These are phyloP conservation scores for Cryptococcus jaspeensis DNA, from an alignment of 1,284 basidiomycete genomes.

Conservation along the genomic window DNA sequence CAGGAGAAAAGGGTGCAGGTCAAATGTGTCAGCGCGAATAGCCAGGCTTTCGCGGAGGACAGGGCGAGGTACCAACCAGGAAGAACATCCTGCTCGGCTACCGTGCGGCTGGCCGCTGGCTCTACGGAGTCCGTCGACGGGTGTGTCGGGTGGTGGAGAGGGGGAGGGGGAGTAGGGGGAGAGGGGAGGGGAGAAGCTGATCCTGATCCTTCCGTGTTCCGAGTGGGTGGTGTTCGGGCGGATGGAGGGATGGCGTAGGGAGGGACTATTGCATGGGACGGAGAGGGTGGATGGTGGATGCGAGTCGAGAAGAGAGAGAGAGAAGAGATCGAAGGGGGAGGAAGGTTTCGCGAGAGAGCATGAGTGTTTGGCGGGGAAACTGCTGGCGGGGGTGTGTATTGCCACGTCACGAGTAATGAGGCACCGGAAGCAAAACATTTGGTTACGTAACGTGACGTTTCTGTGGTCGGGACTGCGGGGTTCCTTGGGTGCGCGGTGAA, in stretches of 20 bases:
- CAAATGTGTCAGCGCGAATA: slow-evolving; percentile 29
- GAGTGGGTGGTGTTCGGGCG: neutral
- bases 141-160: no score
- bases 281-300: neutral
- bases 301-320: neutral
- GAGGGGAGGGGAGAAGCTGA: neutral
- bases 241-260: neutral
- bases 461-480: no score
- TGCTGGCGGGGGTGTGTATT: neutral
- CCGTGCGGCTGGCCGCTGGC: neutral
- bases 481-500: slow-evolving; percentile 1
- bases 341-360: slow-evolving; percentile 1
- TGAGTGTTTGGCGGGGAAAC: neutral
- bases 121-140: neutral
- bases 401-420: neutral
- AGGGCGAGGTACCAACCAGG: slow-evolving; percentile 43
- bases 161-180: neutral
- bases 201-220: neutral
- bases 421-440: no score
- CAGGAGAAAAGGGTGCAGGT: neutral
- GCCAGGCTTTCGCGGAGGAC: slow-evolving; percentile 9
- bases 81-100: slow-evolving; percentile 43
- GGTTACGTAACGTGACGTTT: no score
- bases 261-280: slow-evolving; percentile 3
- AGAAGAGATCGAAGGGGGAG: neutral